Evolutionary conservation across 1,139 yeast genomes (phyloP).

Genomic region (Pichia sp.): DNA sequence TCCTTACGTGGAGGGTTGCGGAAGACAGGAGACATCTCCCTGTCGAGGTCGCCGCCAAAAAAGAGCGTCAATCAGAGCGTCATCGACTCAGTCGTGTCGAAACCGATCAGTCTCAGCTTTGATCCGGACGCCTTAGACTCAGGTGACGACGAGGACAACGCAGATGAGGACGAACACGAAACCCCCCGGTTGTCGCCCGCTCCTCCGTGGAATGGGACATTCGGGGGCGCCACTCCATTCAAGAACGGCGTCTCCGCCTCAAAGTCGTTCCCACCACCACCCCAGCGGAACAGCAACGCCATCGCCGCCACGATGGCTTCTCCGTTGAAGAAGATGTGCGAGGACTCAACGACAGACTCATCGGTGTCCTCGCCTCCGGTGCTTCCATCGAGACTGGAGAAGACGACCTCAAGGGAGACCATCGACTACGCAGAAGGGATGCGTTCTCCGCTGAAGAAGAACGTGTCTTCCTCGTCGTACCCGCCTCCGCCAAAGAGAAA

Average conservation of each 20-base stretch:
- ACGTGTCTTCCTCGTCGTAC: neutral
- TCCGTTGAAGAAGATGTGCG: neutral
- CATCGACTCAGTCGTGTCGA: constrained; percentile 8
- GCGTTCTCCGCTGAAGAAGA: constrained; percentile 15
- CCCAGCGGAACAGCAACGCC: constrained; percentile 8
- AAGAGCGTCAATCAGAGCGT: neutral
- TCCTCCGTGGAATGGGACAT: neutral
- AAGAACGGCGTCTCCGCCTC: constrained; percentile 5
- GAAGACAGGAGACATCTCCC: constrained; percentile 4
- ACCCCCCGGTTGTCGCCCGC: neutral
- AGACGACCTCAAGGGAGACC: neutral
- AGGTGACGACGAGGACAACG: constrained; percentile 9
- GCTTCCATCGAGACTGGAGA: neutral
- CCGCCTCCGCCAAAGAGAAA: constrained; percentile 15
- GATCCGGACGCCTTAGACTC: constrained; percentile 9
- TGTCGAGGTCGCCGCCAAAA: neutral
- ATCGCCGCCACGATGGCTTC: constrained; percentile 6
- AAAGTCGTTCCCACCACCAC: constrained; percentile 11
- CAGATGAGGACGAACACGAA: neutral
- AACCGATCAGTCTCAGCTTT: constrained; percentile 13
- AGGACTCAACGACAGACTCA: neutral
- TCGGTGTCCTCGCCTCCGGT: neutral
- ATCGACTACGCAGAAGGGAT: constrained; percentile 17
- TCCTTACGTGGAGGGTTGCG: constrained; percentile 12
- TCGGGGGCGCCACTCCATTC: constrained; percentile 6